Conservation (phyloP, 176 grass and related monocot species). For the Ampelocalamus luodianensis region DNA sequence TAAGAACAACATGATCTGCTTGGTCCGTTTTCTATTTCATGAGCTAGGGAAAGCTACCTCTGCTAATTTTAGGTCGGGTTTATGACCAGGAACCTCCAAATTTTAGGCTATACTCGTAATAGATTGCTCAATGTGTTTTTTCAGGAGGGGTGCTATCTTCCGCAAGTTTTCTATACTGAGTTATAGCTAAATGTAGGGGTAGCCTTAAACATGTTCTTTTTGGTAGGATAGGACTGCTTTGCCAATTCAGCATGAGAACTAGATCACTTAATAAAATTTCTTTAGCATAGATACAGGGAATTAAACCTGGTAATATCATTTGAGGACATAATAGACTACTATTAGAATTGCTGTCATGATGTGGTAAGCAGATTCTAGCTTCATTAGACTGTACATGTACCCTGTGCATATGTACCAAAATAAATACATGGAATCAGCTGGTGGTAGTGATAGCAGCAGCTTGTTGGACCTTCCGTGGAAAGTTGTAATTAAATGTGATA, state of each 20-base stretch:
- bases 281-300: background rate
- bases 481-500: background rate
- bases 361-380: background rate
- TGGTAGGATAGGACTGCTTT: background rate
- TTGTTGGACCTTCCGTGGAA: background rate
- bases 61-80: slow-evolving; percentile 11
- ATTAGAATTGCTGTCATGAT: background rate
- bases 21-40: background rate
- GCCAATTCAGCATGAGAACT: background rate
- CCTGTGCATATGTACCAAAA: background rate
- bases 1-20: background rate
- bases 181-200: background rate
- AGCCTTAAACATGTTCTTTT: background rate
- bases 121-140: background rate
- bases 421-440: background rate
- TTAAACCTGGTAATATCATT: background rate
- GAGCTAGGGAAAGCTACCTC: background rate
- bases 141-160: background rate
- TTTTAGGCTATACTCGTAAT: background rate
- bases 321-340: background rate
- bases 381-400: background rate
- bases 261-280: background rate
- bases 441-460: background rate
- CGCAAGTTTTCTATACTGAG: background rate
- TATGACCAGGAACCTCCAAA: background rate